Evolutionary conservation across 1,284 basidiomycete species (phyloP).

Genomic region (Apiotrichum laibachii): DNA sequence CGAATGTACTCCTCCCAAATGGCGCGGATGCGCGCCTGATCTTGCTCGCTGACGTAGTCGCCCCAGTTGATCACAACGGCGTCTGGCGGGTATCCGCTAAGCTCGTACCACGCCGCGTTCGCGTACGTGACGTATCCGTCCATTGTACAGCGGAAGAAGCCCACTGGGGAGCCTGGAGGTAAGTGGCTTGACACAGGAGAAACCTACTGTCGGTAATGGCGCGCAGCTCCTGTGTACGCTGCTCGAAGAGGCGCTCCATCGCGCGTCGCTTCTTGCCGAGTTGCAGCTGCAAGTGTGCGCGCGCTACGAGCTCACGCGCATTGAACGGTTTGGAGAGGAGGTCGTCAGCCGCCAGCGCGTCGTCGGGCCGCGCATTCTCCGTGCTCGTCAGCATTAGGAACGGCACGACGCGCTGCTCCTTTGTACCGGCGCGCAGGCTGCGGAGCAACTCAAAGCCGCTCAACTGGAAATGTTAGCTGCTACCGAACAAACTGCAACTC

Average conservation of each 20-base stretch:
- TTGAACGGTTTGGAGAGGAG: slow-evolving; percentile 49
- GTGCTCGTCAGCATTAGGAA: slow-evolving; percentile 44
- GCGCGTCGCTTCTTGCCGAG: slow-evolving; percentile 40
- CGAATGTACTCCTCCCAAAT: slow-evolving; percentile 29
- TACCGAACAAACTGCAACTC: slow-evolving; percentile 5
- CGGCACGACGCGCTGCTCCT: slow-evolving; percentile 29
- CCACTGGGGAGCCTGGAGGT: slow-evolving; percentile 38
- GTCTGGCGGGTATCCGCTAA: slow-evolving; percentile 30
- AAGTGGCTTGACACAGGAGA: background rate
- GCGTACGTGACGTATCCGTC: slow-evolving; percentile 41
- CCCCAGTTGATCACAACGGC: slow-evolving; percentile 32
- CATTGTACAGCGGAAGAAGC: slow-evolving; percentile 40
- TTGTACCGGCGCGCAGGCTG: slow-evolving; percentile 23
- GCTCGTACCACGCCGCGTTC: slow-evolving; percentile 40
- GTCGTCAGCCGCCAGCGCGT: slow-evolving; percentile 47
- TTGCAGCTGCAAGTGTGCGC: slow-evolving; percentile 46
- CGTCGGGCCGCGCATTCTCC: slow-evolving; percentile 33
- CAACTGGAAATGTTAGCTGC: slow-evolving; percentile 21
- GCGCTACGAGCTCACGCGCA: slow-evolving; percentile 52
- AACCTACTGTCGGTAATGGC: slow-evolving; percentile 31
- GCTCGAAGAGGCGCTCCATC: slow-evolving; percentile 42
- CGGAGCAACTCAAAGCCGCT: slow-evolving; percentile 39
- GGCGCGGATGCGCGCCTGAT: slow-evolving; percentile 18
- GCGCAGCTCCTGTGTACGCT: slow-evolving; percentile 44
- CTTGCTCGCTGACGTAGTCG: slow-evolving; percentile 27